These are phyloP conservation scores for Anastatica hierochuntica DNA, from an alignment of 345 rosid genomes.

Conservation along the genomic window DNA sequence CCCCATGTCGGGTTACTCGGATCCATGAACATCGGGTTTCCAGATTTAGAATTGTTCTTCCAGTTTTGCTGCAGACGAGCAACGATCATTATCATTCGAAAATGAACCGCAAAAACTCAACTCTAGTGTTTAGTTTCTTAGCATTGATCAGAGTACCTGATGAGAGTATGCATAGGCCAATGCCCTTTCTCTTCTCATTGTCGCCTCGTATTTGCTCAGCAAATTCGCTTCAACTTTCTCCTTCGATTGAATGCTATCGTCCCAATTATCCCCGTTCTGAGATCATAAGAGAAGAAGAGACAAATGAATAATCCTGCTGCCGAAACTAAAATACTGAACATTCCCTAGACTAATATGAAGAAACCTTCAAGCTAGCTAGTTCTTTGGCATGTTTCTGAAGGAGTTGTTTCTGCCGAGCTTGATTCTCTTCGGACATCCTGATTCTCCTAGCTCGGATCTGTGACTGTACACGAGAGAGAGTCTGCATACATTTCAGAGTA, in stretches of 20 bases:
- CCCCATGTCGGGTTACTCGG: constrained; percentile 89
- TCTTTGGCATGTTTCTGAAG: constrained; percentile 87
- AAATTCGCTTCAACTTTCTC: constrained; percentile 73
- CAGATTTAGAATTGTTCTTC: constrained; percentile 59
- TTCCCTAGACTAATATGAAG: no score
- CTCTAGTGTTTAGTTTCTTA: not conserved
- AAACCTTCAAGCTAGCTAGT: constrained; percentile 58
- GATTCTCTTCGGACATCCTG: constrained; percentile 88
- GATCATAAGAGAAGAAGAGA: no score
- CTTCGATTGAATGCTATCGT: constrained; percentile 82
- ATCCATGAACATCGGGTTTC: constrained; percentile 67
- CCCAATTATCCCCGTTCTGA: constrained; percentile 87
- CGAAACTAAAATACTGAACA: no score
- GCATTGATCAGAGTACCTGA: constrained; percentile 43
- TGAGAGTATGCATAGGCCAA: constrained; percentile 82
- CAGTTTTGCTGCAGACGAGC: constrained; percentile 51
- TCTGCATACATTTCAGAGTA: constrained; percentile 82
- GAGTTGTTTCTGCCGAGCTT: constrained; percentile 78
- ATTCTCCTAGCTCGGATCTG: constrained; percentile 73
- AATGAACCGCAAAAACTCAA: not conserved
- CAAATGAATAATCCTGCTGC: no score
- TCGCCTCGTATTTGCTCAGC: constrained; percentile 78
- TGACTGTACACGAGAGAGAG: constrained; percentile 74
- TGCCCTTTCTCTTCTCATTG: constrained; percentile 89
- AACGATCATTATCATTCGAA: not conserved